phyloP scores from a whole-genome alignment of 108 stramenopile genomes.

The Cylindrotheca closterium region DNA sequence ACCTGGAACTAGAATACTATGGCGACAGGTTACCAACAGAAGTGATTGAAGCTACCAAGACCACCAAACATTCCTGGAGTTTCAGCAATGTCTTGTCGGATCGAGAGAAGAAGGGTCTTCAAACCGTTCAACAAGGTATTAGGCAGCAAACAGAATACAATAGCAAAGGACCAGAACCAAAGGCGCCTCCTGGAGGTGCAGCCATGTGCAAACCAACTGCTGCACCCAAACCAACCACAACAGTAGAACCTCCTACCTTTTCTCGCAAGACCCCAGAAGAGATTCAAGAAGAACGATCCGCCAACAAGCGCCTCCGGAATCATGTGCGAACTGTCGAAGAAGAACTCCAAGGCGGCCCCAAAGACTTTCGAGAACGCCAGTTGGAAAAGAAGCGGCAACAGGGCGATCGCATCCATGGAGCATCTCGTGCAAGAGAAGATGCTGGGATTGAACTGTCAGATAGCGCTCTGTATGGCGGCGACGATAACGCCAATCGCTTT shows the following conservation, averaged over 20 bases:
- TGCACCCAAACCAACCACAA: neutral
- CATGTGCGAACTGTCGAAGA: constrained; percentile 46
- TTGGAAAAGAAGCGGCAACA: constrained; percentile 54
- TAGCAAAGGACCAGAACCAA: neutral
- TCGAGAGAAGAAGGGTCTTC: constrained; percentile 56
- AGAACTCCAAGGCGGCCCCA: constrained; percentile 47
- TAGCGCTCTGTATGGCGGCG: constrained; percentile 54
- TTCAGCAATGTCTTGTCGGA: constrained; percentile 49
- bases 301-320: constrained; percentile 44
- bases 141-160: constrained; percentile 72
- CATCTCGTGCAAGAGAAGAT: constrained; percentile 37
- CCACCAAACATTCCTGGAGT: constrained; percentile 74
- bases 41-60: constrained; percentile 65
- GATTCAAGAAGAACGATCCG: constrained; percentile 27
- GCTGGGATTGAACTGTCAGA: constrained; percentile 53
- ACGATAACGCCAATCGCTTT: constrained; percentile 24
- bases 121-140: constrained; percentile 61
- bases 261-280: constrained; percentile 27
- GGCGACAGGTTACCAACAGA: constrained; percentile 43
- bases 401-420: constrained; percentile 55
- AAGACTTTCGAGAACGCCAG: constrained; percentile 54
- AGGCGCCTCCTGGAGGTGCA: neutral
- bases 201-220: constrained; percentile 5
- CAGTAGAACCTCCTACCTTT: neutral
- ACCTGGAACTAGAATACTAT: constrained; percentile 68